Percentiles rank a stretch among this genome's conserved stretches.
Evolutionary conservation across 768 basidiomycete genomes (phyloP).

Genomic region (Rhodotorula diobovata): DNA sequence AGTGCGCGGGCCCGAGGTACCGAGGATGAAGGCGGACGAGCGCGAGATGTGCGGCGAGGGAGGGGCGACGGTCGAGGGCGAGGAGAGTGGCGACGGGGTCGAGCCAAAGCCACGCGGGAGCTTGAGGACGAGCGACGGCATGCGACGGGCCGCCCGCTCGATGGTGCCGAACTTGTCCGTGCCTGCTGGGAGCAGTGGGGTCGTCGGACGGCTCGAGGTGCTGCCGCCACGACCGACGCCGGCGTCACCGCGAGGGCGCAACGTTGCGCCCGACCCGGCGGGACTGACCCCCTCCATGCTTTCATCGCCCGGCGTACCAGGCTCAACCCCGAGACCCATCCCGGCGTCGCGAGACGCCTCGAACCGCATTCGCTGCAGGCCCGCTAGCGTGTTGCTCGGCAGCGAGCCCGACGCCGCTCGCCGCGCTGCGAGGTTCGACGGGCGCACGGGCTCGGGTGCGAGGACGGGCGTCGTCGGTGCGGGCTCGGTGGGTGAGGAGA

Average conservation of each 20-base stretch:
- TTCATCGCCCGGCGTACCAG: constrained; percentile 21
- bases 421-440: constrained; percentile 20
- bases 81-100: constrained; percentile 1
- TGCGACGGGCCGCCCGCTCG: neutral
- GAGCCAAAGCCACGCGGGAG: neutral
- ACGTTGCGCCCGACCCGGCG: constrained; percentile 8
- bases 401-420: constrained; percentile 28
- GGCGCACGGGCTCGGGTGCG: no score
- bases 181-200: neutral
- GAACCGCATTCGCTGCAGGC: constrained; percentile 38
- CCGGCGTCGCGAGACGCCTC: constrained; percentile 24
- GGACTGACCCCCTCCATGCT: constrained; percentile 9
- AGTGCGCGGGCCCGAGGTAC: constrained; percentile 26
- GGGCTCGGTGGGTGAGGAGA: neutral
- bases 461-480: neutral
- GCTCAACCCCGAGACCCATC: constrained; percentile 35
- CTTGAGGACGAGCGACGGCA: neutral
- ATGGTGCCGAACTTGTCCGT: constrained; percentile 1
- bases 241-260: constrained; percentile 11
- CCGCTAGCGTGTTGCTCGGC: constrained; percentile 30
- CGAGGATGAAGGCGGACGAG: constrained; percentile 26
- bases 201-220: neutral
- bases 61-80: neutral
- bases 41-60: constrained; percentile 24
- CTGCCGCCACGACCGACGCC: neutral